Base-by-base conservation (phyloP, 306 rosid species). In the Sicyos edulis region DNA sequence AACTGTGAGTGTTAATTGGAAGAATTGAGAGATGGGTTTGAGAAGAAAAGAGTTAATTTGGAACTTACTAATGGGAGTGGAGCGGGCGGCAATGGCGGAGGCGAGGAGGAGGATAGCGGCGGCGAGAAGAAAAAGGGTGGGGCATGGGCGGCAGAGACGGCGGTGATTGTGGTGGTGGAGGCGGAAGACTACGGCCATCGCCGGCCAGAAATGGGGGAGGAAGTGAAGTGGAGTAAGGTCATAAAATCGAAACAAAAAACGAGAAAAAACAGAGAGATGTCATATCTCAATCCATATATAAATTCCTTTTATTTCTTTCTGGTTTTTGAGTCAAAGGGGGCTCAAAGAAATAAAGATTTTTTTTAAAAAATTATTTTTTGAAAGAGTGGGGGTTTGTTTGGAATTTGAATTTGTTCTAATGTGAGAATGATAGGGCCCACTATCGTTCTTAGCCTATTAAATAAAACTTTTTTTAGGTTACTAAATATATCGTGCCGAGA, bases 231-330 rank as follows among this genome's bases (percentile, higher is more conserved):
- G 55, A 44, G 19, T 20, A 47, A 66, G 54, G 29, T 66, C 72
- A 66, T 64, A 64, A 64, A 64, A 64, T 64, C 51, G 26, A 40
- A 64, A 64, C 29, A 42, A 5, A 64, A 64, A 64, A 64, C 16
- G 70, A 40, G 70, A 40, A 64, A 44, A 64, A 64, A 64, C 53
- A 64, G 53, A 19, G 53, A 40, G 70, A n/a, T 64, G 70, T 64
- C 70, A 64, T 64, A 64, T 64, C 70, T 64, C 50, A 62, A 64
- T 64, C 52, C 9, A 40, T 64, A 17, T 64, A 42, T 17, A 37
- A 37, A 40, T 3, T 17, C n/a, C 2, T 10, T 11, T 42, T 0
- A 8, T 17, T 34, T 40, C 12, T 61, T 15, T 15, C 6, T 32
- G 3, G 32, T 42, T 10, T 45, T 44, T 13, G n/a, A n/a, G 72